Percentiles rank a stretch among this genome's conserved stretches.
Conservation (phyloP, 2,329 filamentous ascomycete species). For the Sclerotinia trifoliorum region DNA sequence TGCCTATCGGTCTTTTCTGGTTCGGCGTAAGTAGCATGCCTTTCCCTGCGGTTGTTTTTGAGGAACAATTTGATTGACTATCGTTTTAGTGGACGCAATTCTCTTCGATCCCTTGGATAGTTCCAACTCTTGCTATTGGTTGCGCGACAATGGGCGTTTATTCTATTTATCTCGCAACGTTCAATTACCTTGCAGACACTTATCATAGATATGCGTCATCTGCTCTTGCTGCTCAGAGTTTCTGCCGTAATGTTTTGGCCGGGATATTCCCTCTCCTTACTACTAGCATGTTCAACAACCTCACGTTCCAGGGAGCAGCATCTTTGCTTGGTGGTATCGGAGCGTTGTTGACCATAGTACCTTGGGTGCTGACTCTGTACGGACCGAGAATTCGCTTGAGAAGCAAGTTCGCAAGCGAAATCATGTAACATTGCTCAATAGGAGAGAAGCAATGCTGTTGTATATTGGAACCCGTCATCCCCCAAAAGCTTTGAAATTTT, state of each 20-base stretch:
- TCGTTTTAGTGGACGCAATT: constrained; percentile 65
- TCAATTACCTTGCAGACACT: constrained; percentile 89
- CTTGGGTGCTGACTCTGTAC: constrained; percentile 80
- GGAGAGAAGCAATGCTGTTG: not conserved
- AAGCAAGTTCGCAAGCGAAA: constrained; percentile 66
- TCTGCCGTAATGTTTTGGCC: constrained; percentile 79
- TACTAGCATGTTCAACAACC: constrained; percentile 65
- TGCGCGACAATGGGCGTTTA: constrained; percentile 84
- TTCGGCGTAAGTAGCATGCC: constrained; percentile 13
- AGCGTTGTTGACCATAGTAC: constrained; percentile 68
- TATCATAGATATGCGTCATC: constrained; percentile 84
- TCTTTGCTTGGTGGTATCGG: constrained; percentile 73
- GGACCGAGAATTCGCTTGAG: constrained; percentile 72
- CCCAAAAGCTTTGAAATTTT: not conserved
- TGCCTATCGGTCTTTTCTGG: constrained; percentile 78
- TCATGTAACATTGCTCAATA: constrained; percentile 24
- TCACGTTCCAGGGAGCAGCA: constrained; percentile 70
- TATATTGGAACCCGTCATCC: too few species aligned
- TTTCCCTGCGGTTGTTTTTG: not conserved
- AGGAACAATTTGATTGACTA: not conserved
- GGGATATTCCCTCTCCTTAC: constrained; percentile 80
- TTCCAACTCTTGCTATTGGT: constrained; percentile 66
- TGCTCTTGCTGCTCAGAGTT: constrained; percentile 81
- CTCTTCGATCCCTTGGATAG: constrained; percentile 66
- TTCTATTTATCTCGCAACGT: constrained; percentile 80